These are phyloP conservation scores for Ceratopteris richardii DNA, from an alignment of 75 land plant species.

Conservation along the genomic window DNA sequence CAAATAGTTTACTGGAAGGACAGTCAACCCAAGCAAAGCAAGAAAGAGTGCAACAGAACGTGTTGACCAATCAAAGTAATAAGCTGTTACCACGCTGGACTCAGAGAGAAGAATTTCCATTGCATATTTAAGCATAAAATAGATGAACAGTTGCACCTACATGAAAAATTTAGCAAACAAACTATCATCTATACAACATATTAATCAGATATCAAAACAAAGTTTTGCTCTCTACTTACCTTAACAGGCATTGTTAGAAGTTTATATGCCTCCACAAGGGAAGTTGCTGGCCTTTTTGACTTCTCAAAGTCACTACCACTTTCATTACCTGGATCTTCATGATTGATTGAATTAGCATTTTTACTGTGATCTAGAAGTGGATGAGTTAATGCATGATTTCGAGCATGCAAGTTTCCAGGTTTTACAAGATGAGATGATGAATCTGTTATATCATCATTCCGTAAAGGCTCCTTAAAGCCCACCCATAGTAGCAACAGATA, in stretches of 20 bases:
- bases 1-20: constrained; percentile 33
- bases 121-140: constrained; percentile 43
- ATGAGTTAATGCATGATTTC: neutral
- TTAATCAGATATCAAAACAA: too few relatives aligned
- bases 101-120: constrained; percentile 42
- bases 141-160: constrained; percentile 36
- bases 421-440: too few relatives aligned
- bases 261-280: constrained; percentile 25
- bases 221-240: too few relatives aligned
- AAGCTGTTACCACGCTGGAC: constrained; percentile 37
- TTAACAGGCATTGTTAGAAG: constrained; percentile 30
- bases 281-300: constrained; percentile 19
- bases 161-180: constrained; percentile 1
- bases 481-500: constrained; percentile 47
- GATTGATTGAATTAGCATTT: neutral
- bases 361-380: neutral
- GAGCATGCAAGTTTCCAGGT: too few relatives aligned
- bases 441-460: too few relatives aligned
- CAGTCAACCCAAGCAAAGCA: constrained; percentile 35
- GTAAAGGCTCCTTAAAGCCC: constrained; percentile 61
- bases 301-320: constrained; percentile 6
- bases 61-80: constrained; percentile 37
- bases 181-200: too few relatives aligned
- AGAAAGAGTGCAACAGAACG: constrained; percentile 30
- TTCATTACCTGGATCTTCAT: constrained; percentile 13